These are phyloP conservation scores for Hyphodiscus sp. DNA, from an alignment of 2,329 filamentous ascomycete species.

Conservation along the genomic window DNA sequence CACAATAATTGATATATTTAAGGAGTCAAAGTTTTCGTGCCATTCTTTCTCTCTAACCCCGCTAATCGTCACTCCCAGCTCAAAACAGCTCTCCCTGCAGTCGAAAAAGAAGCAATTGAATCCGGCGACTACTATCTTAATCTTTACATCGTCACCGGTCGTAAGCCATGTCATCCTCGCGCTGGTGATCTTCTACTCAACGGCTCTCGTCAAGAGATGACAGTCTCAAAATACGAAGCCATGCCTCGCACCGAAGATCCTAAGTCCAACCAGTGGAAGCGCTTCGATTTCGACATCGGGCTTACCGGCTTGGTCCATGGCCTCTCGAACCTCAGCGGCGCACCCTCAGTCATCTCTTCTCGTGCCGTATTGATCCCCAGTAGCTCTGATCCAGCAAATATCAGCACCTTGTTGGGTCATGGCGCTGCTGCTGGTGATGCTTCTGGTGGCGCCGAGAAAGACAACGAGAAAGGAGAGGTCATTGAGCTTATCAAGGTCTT, in stretches of 20 bases:
- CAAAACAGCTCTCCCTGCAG: slow-evolving; percentile 6
- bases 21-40: no score
- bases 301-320: background rate
- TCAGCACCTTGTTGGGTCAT: background rate
- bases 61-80: background rate
- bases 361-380: background rate
- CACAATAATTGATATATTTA: no score
- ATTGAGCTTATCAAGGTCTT: background rate
- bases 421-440: background rate
- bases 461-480: background rate
- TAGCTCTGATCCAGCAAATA: background rate
- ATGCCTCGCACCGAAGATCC: slow-evolving; percentile 17
- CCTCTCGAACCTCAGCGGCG: background rate
- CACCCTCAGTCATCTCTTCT: background rate
- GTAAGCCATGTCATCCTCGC: slow-evolving; percentile 22
- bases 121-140: slow-evolving; percentile 23
- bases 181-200: slow-evolving; percentile 24
- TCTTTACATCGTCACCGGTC: slow-evolving; percentile 27
- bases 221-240: slow-evolving; percentile 21
- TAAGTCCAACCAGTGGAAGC: background rate
- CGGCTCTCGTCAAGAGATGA: slow-evolving; percentile 25
- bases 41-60: background rate
- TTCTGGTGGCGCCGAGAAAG: background rate
- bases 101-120: slow-evolving; percentile 16
- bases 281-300: background rate